These are phyloP conservation scores for Coemansia guatemalensis DNA, from an alignment of 192 early-diverging fungal genomes.

Conservation along the genomic window DNA sequence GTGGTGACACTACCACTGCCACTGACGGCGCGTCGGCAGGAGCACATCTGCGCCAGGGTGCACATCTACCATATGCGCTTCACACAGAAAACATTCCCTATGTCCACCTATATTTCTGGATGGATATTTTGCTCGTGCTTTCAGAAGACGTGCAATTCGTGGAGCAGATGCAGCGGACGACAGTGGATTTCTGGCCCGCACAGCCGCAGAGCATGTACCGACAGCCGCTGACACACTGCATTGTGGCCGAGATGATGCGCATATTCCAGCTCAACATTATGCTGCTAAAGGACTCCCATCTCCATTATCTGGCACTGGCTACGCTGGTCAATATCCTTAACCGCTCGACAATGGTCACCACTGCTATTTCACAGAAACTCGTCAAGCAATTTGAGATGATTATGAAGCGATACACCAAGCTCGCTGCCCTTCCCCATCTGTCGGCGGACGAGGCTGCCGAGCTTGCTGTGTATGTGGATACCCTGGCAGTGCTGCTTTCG, in stretches of 20 bases:
- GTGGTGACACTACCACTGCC: not conserved
- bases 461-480: constrained; percentile 32
- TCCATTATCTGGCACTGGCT: constrained; percentile 37
- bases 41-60: constrained; percentile 25
- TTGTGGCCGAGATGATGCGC: constrained; percentile 35
- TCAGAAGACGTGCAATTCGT: constrained; percentile 35
- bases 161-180: constrained; percentile 40
- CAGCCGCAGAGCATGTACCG: constrained; percentile 35
- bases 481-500: constrained; percentile 30
- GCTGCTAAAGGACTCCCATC: constrained; percentile 40
- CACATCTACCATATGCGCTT: constrained; percentile 20
- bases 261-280: constrained; percentile 51
- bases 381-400: constrained; percentile 51
- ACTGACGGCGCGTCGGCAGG: constrained; percentile 3
- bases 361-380: constrained; percentile 43
- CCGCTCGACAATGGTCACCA: constrained; percentile 15
- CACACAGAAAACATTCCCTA: constrained; percentile 37
- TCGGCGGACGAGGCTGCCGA: constrained; percentile 16
- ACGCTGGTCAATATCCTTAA: constrained; percentile 40
- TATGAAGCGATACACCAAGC: constrained; percentile 23
- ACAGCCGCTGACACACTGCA: constrained; percentile 37
- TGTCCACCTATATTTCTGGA: constrained; percentile 37
- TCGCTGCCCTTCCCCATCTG: constrained; percentile 8
- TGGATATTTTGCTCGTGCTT: constrained; percentile 30
- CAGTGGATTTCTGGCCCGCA: constrained; percentile 43